phyloP scores from a whole-genome alignment of 2,329 filamentous ascomycete species.

The Aspergillus arachidicola region DNA sequence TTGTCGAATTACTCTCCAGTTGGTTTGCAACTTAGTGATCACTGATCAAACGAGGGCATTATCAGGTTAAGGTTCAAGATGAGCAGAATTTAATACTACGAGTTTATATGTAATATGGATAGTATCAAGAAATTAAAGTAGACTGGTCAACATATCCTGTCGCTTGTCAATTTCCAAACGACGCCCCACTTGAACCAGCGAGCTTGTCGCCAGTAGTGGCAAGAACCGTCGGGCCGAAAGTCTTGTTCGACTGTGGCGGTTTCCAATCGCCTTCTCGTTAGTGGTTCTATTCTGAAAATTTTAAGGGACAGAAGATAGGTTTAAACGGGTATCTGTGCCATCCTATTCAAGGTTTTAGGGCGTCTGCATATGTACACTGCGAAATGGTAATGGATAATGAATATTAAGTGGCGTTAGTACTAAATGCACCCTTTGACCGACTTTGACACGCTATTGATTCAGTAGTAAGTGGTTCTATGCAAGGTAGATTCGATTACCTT shows the following conservation, averaged over 20 bases:
- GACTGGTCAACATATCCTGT: no score
- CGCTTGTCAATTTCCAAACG: neutral
- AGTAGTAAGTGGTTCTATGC: neutral
- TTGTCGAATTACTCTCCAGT: neutral
- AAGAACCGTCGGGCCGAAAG: neutral
- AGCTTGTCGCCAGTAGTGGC: constrained; percentile 8
- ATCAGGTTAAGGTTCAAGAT: neutral
- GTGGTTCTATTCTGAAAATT: neutral
- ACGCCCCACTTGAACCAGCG: constrained; percentile 4
- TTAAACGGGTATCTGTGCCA: neutral
- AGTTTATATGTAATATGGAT: neutral
- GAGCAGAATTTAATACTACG: neutral
- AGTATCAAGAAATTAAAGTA: neutral
- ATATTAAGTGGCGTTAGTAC: neutral
- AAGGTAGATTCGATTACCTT: neutral
- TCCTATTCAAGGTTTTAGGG: neutral
- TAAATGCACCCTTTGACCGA: neutral
- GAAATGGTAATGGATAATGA: neutral
- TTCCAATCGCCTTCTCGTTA: neutral
- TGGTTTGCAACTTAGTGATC: neutral
- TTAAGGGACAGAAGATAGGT: neutral
- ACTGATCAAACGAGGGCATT: neutral
- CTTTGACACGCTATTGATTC: neutral
- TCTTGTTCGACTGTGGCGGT: neutral
- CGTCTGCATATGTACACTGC: neutral